phyloP scores from a whole-genome alignment of 176 grass and related monocot species.

The Melocanna baccifera region DNA sequence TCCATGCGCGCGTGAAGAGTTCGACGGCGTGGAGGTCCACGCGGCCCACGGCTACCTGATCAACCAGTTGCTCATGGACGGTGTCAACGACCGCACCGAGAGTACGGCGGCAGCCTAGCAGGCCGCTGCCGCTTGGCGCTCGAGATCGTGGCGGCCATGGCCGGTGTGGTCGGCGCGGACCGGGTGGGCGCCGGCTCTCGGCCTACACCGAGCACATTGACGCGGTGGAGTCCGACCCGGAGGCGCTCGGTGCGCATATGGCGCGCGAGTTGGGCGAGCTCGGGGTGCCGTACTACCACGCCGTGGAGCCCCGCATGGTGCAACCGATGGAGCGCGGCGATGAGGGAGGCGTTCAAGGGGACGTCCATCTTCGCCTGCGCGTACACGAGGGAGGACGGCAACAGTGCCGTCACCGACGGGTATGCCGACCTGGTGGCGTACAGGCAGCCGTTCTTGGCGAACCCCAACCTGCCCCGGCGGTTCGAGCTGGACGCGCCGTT shows the following conservation, averaged over 20 bases:
- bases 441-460: conserved; percentile 56
- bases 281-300: conserved; percentile 42
- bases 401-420: conserved; percentile 30
- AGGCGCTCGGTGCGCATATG: conserved; percentile 36
- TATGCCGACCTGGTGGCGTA: conserved; percentile 54
- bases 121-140: conserved; percentile 42
- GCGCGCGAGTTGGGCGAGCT: not conserved
- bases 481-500: conserved; percentile 41
- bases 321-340: not conserved
- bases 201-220: conserved; percentile 5
- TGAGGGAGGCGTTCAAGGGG: conserved; percentile 42
- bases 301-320: conserved; percentile 36
- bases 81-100: conserved; percentile 20
- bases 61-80: conserved; percentile 40
- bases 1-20: not conserved
- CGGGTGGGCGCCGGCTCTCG: conserved; percentile 29
- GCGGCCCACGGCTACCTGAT: conserved; percentile 34
- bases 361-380: conserved; percentile 41
- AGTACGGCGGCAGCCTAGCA: not conserved
- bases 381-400: conserved; percentile 44
- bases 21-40: conserved; percentile 49
- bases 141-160: conserved; percentile 30
- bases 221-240: conserved; percentile 22
- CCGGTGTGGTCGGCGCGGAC: conserved; percentile 22
- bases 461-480: conserved; percentile 58